A percentile compares a stretch with the other conserved stretches of the same genome.
Evolutionary conservation across 1,284 basidiomycete species (phyloP).

Genomic region (Marasmius tenuissimus): DNA sequence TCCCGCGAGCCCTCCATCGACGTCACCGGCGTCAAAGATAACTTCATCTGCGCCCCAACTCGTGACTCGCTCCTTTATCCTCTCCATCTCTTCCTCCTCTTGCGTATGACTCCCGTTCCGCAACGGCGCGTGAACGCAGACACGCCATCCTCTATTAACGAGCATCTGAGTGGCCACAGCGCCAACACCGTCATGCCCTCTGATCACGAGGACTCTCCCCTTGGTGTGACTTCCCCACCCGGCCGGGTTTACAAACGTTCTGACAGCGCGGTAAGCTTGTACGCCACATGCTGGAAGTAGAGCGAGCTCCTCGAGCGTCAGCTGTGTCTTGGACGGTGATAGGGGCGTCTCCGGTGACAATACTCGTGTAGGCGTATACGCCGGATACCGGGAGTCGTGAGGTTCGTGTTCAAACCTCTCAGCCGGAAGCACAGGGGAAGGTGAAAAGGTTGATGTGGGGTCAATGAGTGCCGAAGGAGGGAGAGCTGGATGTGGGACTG

Average conservation of each 20-base stretch:
- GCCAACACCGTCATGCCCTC: conserved; percentile 76
- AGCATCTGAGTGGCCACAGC: conserved; percentile 79
- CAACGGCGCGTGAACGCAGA: conserved; percentile 67
- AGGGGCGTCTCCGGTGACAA: neutral
- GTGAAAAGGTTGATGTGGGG: conserved; percentile 9
- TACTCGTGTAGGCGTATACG: neutral
- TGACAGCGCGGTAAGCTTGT: conserved; percentile 77
- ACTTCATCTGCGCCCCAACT: conserved; percentile 9
- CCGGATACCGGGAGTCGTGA: neutral
- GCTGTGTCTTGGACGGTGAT: conserved; percentile 9
- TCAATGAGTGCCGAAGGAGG: conserved; percentile 13
- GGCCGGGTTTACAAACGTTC: conserved; percentile 41
- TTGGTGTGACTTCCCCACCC: conserved; percentile 14
- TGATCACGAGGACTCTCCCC: conserved; percentile 62
- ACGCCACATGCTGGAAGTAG: conserved; percentile 77
- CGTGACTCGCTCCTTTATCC: neutral
- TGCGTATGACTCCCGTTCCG: conserved; percentile 19
- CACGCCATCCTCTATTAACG: conserved; percentile 55
- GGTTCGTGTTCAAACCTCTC: neutral
- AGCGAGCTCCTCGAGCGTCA: conserved; percentile 77
- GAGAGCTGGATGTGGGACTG: conserved; percentile 58
- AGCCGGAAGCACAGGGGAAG: neutral
- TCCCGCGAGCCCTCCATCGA: conserved; percentile 48
- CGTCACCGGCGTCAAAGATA: conserved; percentile 19
- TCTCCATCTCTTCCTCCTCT: neutral